phyloP scores from a whole-genome alignment of 495 filamentous ascomycete genomes.

The Durotheca rogersii region DNA sequence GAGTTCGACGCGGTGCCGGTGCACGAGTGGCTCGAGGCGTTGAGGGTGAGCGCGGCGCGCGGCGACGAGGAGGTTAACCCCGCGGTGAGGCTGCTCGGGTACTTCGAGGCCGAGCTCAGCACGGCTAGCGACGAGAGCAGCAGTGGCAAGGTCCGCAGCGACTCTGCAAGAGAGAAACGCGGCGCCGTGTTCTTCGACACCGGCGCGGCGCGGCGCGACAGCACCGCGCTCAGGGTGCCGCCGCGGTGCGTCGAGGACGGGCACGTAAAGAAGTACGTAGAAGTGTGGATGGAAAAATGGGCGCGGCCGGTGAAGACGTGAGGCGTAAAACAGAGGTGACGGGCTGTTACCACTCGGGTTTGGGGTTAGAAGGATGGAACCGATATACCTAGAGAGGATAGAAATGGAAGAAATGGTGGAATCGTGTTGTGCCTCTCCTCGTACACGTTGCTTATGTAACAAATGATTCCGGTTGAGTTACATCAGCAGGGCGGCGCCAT shows the following conservation, averaged over 20 bases:
- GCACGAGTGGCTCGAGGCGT: slow-evolving; percentile 41
- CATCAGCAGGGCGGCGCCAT: too few species aligned
- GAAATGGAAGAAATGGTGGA: too few species aligned
- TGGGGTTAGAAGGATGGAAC: too few species aligned
- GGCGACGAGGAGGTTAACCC: slow-evolving; percentile 33
- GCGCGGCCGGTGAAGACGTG: neutral
- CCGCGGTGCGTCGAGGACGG: slow-evolving; percentile 24
- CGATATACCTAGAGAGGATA: too few species aligned
- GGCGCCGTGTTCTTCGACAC: slow-evolving; percentile 18
- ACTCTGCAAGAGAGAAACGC: slow-evolving; percentile 22
- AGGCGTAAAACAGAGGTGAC: neutral
- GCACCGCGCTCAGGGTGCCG: slow-evolving; percentile 11
- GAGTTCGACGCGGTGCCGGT: slow-evolving; percentile 44
- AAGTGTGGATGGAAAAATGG: slow-evolving; percentile 16
- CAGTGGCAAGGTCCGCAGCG: slow-evolving; percentile 28
- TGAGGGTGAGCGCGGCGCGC: slow-evolving; percentile 33
- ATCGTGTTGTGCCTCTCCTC: too few species aligned
- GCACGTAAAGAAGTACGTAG: slow-evolving; percentile 24
- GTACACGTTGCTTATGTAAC: too few species aligned
- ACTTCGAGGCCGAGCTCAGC: slow-evolving; percentile 34
- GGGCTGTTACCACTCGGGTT: too few species aligned
- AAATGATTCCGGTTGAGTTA: too few species aligned
- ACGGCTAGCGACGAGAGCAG: slow-evolving; percentile 31
- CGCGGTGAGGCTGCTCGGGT: slow-evolving; percentile 46
- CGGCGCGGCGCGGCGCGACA: slow-evolving; percentile 12